Evolutionary conservation across 352 stramenopile genomes (phyloP), one percentile per base, ranked within the genome.

Genomic region (Plasmopara viticola): DNA sequence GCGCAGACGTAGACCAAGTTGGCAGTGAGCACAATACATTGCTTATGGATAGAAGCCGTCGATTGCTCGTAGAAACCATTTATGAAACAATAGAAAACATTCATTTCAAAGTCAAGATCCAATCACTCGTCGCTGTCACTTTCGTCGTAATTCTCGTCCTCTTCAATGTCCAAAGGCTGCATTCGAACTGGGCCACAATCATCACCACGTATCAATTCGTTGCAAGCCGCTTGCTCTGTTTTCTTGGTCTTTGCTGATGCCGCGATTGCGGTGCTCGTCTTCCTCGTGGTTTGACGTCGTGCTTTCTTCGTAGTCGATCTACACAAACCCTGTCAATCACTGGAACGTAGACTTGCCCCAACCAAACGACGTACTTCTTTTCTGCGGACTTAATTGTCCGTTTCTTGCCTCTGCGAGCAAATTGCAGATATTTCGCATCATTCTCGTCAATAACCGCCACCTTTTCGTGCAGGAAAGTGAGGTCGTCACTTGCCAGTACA

Each of bases 121-220:
- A 2, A 5, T 64, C 25, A 59, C 9, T 47, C 37, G 8, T 88
- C 78, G 48, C 76, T 86, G 14, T 87, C 79, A 48, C 79, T 90
- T 46, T 82, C 77, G 41, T 90, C 79, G 44, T 90, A 88, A 53
- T 87, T 54, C 25, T 86, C 75, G 49, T 90, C 79, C 43, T 90
- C 76, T 25, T 81, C 66, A 43, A 90, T 77, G 12, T 61, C 40
- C 40, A 77, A 38, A 30, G 44, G 40, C 10, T 48, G 37, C 12
- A n/a, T 25, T 48, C n/a, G 20, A 35, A 37, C 33, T 13, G 14
- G 48, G 34, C 5, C 35, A 33, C 20, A 38, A 39, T 44, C 43
- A 30, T 45, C 46, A 28, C 14, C 42, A 30, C 28, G 44, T 58
- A 35, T 64, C 29, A 28, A 38, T 44, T 17, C 40, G 17, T 48